phyloP scores from a whole-genome alignment of 805 yeast species.

The Metschnikowia colocasiae region DNA sequence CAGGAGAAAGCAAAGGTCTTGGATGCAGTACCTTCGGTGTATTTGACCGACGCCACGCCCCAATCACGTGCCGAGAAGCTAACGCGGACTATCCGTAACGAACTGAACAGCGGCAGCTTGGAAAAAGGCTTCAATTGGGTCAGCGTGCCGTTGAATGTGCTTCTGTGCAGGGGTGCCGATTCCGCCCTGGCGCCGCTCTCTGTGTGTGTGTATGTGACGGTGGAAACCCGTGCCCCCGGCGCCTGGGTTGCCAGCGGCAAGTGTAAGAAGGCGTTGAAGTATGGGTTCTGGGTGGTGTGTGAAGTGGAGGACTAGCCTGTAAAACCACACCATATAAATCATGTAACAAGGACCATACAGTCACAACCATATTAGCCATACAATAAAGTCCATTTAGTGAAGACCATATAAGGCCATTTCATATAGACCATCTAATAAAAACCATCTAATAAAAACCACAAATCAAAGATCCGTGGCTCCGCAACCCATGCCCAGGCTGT shows the following conservation, averaged over 20 bases:
- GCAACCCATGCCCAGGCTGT: too few relatives aligned
- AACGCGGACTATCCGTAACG: constrained; percentile 22
- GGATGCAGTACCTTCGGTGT: constrained; percentile 34
- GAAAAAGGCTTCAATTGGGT: constrained; percentile 33
- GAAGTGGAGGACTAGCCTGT: constrained; percentile 1
- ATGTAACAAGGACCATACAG: too few relatives aligned
- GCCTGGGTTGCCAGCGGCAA: constrained; percentile 16
- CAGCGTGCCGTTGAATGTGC: constrained; percentile 28
- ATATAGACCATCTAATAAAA: too few relatives aligned
- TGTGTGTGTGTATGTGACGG: constrained; percentile 31
- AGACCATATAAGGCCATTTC: too few relatives aligned
- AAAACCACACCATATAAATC: background rate
- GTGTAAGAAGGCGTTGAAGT: constrained; percentile 16
- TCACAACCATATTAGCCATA: too few relatives aligned
- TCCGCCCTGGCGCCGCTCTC: background rate
- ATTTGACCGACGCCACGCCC: constrained; percentile 27
- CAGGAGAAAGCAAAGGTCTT: constrained; percentile 21
- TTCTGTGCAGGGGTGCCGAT: background rate
- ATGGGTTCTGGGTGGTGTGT: constrained; percentile 27
- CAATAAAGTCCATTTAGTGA: too few relatives aligned
- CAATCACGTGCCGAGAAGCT: constrained; percentile 30
- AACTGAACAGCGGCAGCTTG: constrained; percentile 6
- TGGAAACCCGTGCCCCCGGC: constrained; percentile 25
- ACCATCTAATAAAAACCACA: too few relatives aligned
- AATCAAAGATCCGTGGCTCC: too few relatives aligned